Evolutionary conservation across 768 basidiomycete genomes (phyloP), one percentile per base, ranked within the genome.

Genomic region (Fomitopsis serialis): DNA sequence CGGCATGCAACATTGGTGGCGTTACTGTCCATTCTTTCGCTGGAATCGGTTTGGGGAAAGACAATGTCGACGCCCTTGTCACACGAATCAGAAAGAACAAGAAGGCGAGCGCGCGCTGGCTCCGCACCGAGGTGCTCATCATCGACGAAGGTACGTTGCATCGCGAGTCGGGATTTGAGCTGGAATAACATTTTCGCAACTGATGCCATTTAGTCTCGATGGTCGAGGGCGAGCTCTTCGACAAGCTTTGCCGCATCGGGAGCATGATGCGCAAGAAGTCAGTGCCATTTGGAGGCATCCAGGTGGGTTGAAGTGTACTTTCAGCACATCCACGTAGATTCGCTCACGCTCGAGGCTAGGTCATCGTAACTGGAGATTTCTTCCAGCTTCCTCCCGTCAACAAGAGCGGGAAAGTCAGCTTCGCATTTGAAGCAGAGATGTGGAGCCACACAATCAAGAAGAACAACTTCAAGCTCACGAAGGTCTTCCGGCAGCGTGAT

Each of bases 381-480:
- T 98, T 98, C 73, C 96, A 99, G 67, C 80, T 99, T 4, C 97
- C 97, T 0, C 97, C 97, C 2, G 94, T 98, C 94, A 85, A 66
- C 75, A 78, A 32, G 23, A 42, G 32, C 9, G 32, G 35, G 3
- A 34, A 35, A 17, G 80, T 88, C 35, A 92, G 84, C 62, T 98
- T 98, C 62, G 92, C 92, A 1, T 98, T 98, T 62, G 93, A 98
- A 51, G 37, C 32, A n/a, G 34, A n/a, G 9, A 10, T 17, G 81
- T 89, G 42, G 70, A 79, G 17, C 68, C 71, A 50, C 98, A 97
- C 97, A 71, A 69, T 34, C 70, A 85, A 58, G 73, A 11, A 85
- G 54, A 77, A 85, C 56, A 93, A 87, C 0, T 94, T 92, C 65
- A 98, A 98, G 65, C 78, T 99, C 29, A 95, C 90, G 0, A 89